Base-by-base conservation (phyloP, 306 rosid species). In the Vachellia pachyceras region DNA sequence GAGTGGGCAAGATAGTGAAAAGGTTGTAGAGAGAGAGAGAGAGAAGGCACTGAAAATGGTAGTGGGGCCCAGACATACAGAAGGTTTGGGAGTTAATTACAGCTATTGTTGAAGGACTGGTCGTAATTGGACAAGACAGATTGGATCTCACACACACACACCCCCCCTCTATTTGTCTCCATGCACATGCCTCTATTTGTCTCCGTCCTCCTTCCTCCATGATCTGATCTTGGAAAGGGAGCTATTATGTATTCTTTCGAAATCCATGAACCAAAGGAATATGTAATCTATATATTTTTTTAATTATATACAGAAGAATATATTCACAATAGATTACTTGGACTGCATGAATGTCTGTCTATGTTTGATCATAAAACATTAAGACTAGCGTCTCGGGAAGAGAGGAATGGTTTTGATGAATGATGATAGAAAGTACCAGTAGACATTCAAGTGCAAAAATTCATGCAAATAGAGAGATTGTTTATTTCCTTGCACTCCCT, bases 181-280 rank as follows among this genome's bases (percentile, higher is more conserved):
- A 80, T 6, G 2, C 33, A 29, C 33, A 29, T 29, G 33, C 33
- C 33, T 29, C 33, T 73, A 88, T 86, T 89, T 86, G 82, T 79
- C 90, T 49, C 68, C 54, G 77, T 82, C 72, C 73, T 74, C 50
- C 52, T 77, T 80, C 69, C 63, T 74, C 74, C 85, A 76, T 85
- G 90, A 87, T 88, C 92, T 87, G 83, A 84, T 89, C 85, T 91
- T 79, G 91, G 85, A 76, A 81, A 86, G 25, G 41, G 89, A 89
- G 87, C 83, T 82, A 63, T 83, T 29, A 73, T 63, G 75, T 63
- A 61, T 78, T 69, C 41, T 58, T 29, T 60, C 61, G 7, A 12
- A 72, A 67, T 60, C 11, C 84, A 79, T 67, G 75, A 60, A 54
- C 73, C 85, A n/a, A n/a, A n/a, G n/a, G n/a, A n/a, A n/a, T 58